Percentiles rank a stretch among this genome's conserved stretches.
Conservation (phyloP, 2,329 filamentous ascomycete genomes). For the Coniella lustricola region DNA sequence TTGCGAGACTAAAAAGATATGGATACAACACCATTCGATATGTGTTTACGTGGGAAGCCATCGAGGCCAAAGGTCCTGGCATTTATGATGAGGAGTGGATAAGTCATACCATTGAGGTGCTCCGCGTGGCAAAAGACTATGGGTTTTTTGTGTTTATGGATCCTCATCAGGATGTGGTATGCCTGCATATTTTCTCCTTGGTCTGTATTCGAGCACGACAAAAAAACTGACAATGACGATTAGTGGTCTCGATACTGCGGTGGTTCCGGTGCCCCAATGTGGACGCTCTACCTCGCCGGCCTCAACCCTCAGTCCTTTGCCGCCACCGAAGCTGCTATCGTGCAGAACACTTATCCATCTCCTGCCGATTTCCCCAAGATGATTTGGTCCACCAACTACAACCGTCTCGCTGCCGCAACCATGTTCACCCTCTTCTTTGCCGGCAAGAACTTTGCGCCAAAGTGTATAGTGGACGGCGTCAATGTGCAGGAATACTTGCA, state of each 20-base stretch:
- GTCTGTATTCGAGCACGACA: background rate
- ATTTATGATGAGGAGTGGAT: constrained; percentile 94
- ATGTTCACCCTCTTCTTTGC: constrained; percentile 95
- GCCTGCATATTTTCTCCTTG: constrained; percentile 26
- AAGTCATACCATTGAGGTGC: constrained; percentile 76
- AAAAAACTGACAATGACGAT: background rate
- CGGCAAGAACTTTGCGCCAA: constrained; percentile 86
- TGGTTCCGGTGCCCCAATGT: constrained; percentile 92
- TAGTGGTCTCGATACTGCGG: constrained; percentile 92
- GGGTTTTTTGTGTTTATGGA: constrained; percentile 98
- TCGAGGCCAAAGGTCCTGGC: constrained; percentile 85
- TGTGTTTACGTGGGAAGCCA: constrained; percentile 98
- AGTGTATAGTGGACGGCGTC: constrained; percentile 86
- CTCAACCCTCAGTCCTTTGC: constrained; percentile 81
- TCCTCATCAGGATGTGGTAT: constrained; percentile 91
- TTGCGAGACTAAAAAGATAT: constrained; percentile 75
- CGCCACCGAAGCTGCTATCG: constrained; percentile 81
- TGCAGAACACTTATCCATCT: constrained; percentile 88
- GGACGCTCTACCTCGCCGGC: constrained; percentile 93
- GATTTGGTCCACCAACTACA: constrained; percentile 99
- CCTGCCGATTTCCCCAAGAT: constrained; percentile 90
- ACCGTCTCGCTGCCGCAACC: constrained; percentile 74
- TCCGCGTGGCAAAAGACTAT: constrained; percentile 80
- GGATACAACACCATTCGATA: constrained; percentile 97
- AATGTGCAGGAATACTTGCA: constrained; percentile 97